Percentiles rank a stretch among this genome's conserved stretches.
Conservation (phyloP, 192 early-diverging fungal genomes). For the Podila clonocystis region DNA sequence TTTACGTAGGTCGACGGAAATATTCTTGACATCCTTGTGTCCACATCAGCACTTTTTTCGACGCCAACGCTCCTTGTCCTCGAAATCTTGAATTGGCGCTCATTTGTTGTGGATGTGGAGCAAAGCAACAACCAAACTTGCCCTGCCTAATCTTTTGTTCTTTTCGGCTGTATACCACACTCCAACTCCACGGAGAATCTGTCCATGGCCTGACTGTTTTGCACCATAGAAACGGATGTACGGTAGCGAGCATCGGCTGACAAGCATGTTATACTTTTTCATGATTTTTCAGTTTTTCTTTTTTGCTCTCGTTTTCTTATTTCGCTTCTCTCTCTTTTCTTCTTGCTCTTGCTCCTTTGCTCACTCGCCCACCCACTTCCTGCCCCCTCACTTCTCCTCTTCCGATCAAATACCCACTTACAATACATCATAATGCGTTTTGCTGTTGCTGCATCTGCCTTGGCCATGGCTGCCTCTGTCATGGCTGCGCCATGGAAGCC, state of each 20-base stretch:
- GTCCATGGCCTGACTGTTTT: too few species aligned
- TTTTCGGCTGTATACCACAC: too few species aligned
- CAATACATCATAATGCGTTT: slow-evolving; percentile 30
- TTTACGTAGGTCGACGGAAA: background rate
- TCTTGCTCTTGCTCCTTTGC: slow-evolving; percentile 4
- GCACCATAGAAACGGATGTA: too few species aligned
- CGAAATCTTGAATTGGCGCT: too few species aligned
- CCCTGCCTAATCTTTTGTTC: too few species aligned
- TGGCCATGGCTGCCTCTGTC: slow-evolving; percentile 25
- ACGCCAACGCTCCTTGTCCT: too few species aligned
- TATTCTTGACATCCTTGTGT: background rate
- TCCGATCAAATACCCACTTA: slow-evolving; percentile 13
- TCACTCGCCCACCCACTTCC: background rate
- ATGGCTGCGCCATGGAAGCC: slow-evolving; percentile 31
- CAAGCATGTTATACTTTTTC: too few species aligned
- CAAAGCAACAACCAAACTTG: too few species aligned
- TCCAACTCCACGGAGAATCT: too few species aligned
- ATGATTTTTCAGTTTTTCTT: background rate
- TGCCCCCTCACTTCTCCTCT: slow-evolving; percentile 10
- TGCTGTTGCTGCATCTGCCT: slow-evolving; percentile 10
- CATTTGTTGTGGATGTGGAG: too few species aligned
- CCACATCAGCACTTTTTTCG: too few species aligned
- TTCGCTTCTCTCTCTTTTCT: background rate
- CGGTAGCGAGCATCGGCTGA: too few species aligned
- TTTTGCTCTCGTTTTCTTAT: background rate